Base-by-base conservation (phyloP, 129 eudicot species). In the sunflower (Helianthus annuus) region DNA sequence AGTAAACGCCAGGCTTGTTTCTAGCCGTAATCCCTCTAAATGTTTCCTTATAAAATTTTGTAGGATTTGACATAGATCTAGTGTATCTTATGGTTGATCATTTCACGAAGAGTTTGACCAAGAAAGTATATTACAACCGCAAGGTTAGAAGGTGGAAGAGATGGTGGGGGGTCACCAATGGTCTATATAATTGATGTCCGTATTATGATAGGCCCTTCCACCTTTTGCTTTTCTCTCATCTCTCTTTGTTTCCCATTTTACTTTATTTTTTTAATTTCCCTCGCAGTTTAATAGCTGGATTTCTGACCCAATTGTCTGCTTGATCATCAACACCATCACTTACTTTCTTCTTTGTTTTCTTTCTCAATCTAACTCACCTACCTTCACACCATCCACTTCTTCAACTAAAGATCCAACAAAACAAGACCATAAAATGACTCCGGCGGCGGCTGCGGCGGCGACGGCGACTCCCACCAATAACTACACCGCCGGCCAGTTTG, bases 241-340 rank as follows among this genome's bases (percentile, higher is more conserved):
- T 64, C 70, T 40, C 64, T 40, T 74, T 58, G 52, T 60, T 76
- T 34, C 68, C 48, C 66, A 57, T 19, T 48, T 66, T 62, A 3
- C 48, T 77, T 69, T 61, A 29, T 10, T 7, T 19, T 69, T 44
- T 67, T 39, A 13, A 17, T 74, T 72, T 74, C 77, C 77, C 77
- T 80, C 56, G 38, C 63, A 70, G 76, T 70, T 77, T 76, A 64
- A 64, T 78, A 78, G 88, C 86, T 76, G 87, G 81, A 71, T 86
- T 82, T 86, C 90, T 86, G 96, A 86, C 92, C 84, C 78, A 76
- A 78, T 86, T 82, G 88, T 75, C 84, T 75, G 82, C 79, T 76
- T 71, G 80, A 73, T 81, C 85, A 79, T 81, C 83, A 70, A 48
- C 81, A 70, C 83, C 85, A 70, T 71, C 83, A 55, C 68, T 79